Evolutionary conservation across 2,329 filamentous ascomycete species (phyloP), one percentile per base, ranked within the genome.

Genomic region (Fusarium tuaranense): DNA sequence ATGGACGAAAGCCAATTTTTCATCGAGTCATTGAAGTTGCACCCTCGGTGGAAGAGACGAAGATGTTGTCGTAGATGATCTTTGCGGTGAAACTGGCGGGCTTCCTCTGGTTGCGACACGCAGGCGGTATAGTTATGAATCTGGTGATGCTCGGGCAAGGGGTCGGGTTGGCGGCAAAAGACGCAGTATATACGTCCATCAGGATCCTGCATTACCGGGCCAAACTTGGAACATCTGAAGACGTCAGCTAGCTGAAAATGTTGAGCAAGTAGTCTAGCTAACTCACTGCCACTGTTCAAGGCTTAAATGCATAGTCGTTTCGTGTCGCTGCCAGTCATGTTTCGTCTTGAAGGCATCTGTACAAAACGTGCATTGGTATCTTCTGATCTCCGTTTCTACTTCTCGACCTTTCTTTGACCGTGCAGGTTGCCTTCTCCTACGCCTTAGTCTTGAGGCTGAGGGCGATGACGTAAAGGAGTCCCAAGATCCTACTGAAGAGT

Each of bases 331-430:
- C 69, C 69, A 71, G 32, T 71, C 69, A 22, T 71, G 61, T 16
- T 71, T 71, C 2, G 66, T 71, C 25, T 71, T 71, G 39, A 69
- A 71, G 10, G 60, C 22, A 30, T 71, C 69, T 4, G 65, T 68
- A 27, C 69, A 71, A 13, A 71, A 71, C 1, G 69, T 71, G 7
- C 69, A 71, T 41, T 71, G 69, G 20, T 71, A 71, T 44, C 64
- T 62, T 62, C 65, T 69, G 22, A 48, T 63, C 12, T 62, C 67
- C 3, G 16, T 7, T 3, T 39, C 55, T 13, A 7, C 22, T 16
- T 41, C 34, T 13, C 10, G 9, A 4, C 10, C 36, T 13, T 22
- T 59, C 2, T 14, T 39, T 13, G 34, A 1, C 10, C 55, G 22
- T n/a, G 36, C 20, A 41, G 32, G 20, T 20, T 39, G 55, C 20